These are phyloP conservation scores for Trifolium subterraneum DNA, from an alignment of 306 rosid genomes.

Conservation along the genomic window DNA sequence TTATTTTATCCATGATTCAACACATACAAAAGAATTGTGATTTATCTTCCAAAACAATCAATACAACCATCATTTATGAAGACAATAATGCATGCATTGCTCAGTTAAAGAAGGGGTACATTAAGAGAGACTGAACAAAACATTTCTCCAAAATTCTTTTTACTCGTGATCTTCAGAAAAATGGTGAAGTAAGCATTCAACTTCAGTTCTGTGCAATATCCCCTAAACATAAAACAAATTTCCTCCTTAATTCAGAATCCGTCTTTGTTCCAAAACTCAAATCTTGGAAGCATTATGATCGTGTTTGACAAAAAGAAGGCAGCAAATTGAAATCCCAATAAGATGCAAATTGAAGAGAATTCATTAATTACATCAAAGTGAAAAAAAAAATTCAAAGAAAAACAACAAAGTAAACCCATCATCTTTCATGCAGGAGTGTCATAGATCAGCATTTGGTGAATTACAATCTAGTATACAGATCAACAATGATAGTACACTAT, in stretches of 20 bases:
- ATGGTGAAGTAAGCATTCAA: too few relatives aligned
- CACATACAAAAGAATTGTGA: too few relatives aligned
- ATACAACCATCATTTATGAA: too few relatives aligned
- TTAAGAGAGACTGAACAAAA: too few relatives aligned
- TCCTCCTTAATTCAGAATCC: background rate
- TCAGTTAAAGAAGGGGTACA: too few relatives aligned
- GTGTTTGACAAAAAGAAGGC: constrained; percentile 9
- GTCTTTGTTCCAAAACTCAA: background rate
- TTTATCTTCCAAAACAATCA: too few relatives aligned
- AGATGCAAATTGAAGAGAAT: constrained; percentile 39
- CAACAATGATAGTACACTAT: constrained; percentile 45
- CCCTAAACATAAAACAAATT: too few relatives aligned
- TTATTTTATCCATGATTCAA: too few relatives aligned
- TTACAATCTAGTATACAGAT: constrained; percentile 52
- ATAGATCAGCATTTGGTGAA: constrained; percentile 42
- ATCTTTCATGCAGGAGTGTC: constrained; percentile 42
- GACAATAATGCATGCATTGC: too few relatives aligned
- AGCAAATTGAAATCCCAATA: constrained; percentile 26
- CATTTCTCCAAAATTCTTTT: too few relatives aligned
- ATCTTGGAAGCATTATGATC: background rate
- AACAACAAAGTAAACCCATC: constrained; percentile 47
- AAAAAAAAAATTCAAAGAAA: constrained; percentile 38
- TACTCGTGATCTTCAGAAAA: too few relatives aligned
- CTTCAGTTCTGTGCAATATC: too few relatives aligned
- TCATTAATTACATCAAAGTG: constrained; percentile 52